Evolutionary conservation across 2,329 filamentous ascomycete species (phyloP).

Genomic region (Fusarium mexicanum): DNA sequence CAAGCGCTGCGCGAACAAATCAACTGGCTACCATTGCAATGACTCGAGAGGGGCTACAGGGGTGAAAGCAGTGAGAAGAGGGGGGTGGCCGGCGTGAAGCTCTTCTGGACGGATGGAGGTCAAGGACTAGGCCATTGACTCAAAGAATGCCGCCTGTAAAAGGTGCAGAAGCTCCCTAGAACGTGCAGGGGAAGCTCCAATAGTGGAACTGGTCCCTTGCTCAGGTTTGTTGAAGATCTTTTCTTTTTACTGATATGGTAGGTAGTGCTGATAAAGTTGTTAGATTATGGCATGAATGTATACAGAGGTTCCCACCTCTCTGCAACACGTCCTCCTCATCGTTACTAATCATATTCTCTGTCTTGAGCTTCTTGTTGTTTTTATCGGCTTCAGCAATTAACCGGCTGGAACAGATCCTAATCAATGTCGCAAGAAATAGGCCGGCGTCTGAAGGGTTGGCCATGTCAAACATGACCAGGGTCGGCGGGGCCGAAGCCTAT

Average conservation of each 20-base stretch:
- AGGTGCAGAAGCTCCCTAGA: slow-evolving; percentile 40
- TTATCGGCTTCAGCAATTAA: slow-evolving; percentile 13
- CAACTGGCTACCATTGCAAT: slow-evolving; percentile 46
- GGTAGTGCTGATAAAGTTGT: slow-evolving; percentile 6
- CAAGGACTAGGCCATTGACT: slow-evolving; percentile 18
- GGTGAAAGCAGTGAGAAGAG: slow-evolving; percentile 36
- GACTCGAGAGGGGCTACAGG: slow-evolving; percentile 43
- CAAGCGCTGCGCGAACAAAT: slow-evolving; percentile 42
- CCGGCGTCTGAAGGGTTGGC: slow-evolving; percentile 29
- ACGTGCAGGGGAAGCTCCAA: slow-evolving; percentile 43
- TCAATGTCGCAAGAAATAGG: slow-evolving; percentile 28
- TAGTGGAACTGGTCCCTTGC: slow-evolving; percentile 40
- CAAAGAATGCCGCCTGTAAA: slow-evolving; percentile 30
- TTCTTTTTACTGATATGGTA: slow-evolving; percentile 24
- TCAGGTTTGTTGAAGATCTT: slow-evolving; percentile 37
- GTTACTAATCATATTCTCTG: neutral
- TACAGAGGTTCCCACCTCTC: neutral
- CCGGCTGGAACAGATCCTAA: slow-evolving; percentile 17
- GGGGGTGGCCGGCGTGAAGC: slow-evolving; percentile 35
- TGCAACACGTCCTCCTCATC: neutral
- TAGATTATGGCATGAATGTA: neutral
- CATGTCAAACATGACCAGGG: slow-evolving; percentile 32
- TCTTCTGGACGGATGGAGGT: slow-evolving; percentile 34
- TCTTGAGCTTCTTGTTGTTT: neutral
- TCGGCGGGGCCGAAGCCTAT: slow-evolving; percentile 44